A percentile compares a stretch with the other conserved stretches of the same genome.
Evolutionary conservation across 2,329 filamentous ascomycete genomes (phyloP).

Genomic region (Aspergillus sojae): DNA sequence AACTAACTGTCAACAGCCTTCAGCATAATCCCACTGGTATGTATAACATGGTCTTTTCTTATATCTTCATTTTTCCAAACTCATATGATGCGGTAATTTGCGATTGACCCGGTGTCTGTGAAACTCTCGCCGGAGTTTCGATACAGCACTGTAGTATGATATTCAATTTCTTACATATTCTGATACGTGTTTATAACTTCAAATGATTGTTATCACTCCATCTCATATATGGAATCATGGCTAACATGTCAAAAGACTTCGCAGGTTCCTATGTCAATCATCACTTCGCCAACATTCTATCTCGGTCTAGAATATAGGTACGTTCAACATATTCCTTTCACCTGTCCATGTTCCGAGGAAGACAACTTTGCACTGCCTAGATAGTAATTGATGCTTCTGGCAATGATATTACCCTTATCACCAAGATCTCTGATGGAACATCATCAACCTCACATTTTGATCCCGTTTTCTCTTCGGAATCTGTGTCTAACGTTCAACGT

Average conservation of each 20-base stretch:
- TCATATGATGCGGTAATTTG: slow-evolving; percentile 96
- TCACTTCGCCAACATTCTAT: not conserved
- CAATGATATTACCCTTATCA: slow-evolving; percentile 62
- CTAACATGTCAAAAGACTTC: slow-evolving; percentile 30
- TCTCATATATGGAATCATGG: not conserved
- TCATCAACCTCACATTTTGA: slow-evolving; percentile 15
- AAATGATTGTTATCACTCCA: slow-evolving; percentile 3
- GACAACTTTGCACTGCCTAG: slow-evolving; percentile 65
- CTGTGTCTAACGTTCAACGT: slow-evolving; percentile 25
- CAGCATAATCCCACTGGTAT: slow-evolving; percentile 23
- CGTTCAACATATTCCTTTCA: slow-evolving; percentile 19
- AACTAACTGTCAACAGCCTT: not conserved
- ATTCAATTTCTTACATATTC: slow-evolving; percentile 99
- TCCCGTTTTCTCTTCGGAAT: slow-evolving; percentile 19
- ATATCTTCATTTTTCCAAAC: slow-evolving; percentile 15
- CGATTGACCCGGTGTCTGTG: slow-evolving; percentile 88
- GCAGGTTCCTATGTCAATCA: slow-evolving; percentile 8
- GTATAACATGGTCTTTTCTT: slow-evolving; percentile 17
- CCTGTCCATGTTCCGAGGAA: slow-evolving; percentile 60
- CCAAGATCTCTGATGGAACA: slow-evolving; percentile 69
- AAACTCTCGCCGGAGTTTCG: slow-evolving; percentile 86
- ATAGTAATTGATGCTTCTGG: slow-evolving; percentile 67
- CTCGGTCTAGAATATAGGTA: slow-evolving; percentile 23
- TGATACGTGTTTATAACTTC: slow-evolving; percentile 57
- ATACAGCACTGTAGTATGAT: slow-evolving; percentile 78